These are phyloP conservation scores for Irpex sp. DNA, from an alignment of 1,284 basidiomycete species.

Conservation along the genomic window DNA sequence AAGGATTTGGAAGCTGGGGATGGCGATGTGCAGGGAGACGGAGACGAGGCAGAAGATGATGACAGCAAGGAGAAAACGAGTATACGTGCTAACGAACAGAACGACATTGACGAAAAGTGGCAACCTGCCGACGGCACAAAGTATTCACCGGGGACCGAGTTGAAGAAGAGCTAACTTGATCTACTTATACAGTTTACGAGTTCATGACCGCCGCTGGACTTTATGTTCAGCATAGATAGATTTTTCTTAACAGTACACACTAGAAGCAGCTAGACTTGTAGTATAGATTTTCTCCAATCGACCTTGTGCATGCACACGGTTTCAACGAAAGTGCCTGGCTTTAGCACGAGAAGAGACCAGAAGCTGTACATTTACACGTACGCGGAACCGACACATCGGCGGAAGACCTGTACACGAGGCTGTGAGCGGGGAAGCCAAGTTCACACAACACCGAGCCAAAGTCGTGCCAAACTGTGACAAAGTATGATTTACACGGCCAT, in stretches of 20 bases:
- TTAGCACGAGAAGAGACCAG: background rate
- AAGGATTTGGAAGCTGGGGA: constrained; percentile 11
- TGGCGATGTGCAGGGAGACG: background rate
- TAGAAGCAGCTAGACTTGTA: no score
- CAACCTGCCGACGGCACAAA: background rate
- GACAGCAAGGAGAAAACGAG: background rate
- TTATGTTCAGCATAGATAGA: no score
- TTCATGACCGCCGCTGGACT: no score
- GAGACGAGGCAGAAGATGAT: background rate
- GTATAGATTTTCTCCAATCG: no score
- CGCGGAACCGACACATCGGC: background rate
- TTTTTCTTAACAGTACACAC: no score
- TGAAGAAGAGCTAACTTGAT: background rate
- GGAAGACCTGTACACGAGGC: background rate
- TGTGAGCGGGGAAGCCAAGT: background rate
- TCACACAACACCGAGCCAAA: no score
- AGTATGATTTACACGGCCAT: background rate
- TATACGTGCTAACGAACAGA: background rate
- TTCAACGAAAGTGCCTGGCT: no score
- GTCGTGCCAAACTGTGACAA: background rate
- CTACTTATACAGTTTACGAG: no score
- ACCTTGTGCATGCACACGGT: no score
- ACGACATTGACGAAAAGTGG: background rate
- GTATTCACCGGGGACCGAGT: background rate
- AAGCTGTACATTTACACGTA: background rate